phyloP scores from a whole-genome alignment of 1,284 basidiomycete genomes.

The Cystobasidium pallidum region DNA sequence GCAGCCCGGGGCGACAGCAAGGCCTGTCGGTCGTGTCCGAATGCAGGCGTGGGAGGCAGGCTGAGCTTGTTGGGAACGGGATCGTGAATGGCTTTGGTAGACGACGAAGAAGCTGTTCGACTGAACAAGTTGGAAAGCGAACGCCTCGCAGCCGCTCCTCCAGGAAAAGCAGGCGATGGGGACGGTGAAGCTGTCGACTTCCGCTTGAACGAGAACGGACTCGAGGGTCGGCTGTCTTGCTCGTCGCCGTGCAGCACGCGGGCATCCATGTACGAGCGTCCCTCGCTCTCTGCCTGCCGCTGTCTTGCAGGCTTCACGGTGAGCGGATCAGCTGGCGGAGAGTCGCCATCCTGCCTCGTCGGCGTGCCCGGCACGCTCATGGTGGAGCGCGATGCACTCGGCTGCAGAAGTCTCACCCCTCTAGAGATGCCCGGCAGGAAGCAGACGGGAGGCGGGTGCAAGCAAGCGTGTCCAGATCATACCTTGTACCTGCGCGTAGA shows the following conservation, averaged over 20 bases:
- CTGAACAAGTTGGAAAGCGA: slow-evolving; percentile 30
- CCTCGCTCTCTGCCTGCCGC: neutral
- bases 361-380: slow-evolving; percentile 19
- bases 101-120: slow-evolving; percentile 10
- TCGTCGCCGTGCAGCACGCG: neutral
- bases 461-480: too few relatives aligned
- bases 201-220: slow-evolving; percentile 19
- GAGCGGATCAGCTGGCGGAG: slow-evolving; percentile 18
- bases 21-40: slow-evolving; percentile 3
- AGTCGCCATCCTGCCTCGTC: slow-evolving; percentile 7
- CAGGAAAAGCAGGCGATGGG: neutral
- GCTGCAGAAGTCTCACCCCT: neutral
- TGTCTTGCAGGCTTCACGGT: slow-evolving; percentile 1
- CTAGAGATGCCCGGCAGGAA: too few relatives aligned
- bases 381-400: neutral
- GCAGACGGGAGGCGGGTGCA: too few relatives aligned
- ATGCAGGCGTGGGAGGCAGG: slow-evolving; percentile 17
- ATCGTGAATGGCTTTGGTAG: too few relatives aligned
- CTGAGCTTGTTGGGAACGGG: slow-evolving; percentile 20
- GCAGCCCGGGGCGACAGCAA: neutral
- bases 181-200: slow-evolving; percentile 7
- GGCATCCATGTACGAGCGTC: neutral
- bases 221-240: neutral
- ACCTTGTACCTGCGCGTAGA: too few relatives aligned
- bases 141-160: slow-evolving; percentile 6